These are phyloP conservation scores for Apiospora hydei DNA, from an alignment of 2,329 filamentous ascomycete species.

Conservation along the genomic window DNA sequence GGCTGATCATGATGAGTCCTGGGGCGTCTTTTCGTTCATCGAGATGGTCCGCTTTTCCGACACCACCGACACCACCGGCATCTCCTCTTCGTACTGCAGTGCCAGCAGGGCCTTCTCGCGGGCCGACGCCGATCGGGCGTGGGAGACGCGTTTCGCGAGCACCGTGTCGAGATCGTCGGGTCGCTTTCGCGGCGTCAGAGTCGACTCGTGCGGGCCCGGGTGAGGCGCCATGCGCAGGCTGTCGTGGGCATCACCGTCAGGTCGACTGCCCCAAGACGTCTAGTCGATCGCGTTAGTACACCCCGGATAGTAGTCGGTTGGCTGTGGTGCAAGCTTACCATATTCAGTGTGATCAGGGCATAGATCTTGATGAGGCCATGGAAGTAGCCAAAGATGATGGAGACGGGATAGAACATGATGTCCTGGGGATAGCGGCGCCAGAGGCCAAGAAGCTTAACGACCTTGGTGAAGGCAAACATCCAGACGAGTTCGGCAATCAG, in stretches of 20 bases:
- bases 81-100: conserved; percentile 16
- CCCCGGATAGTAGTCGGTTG: not conserved
- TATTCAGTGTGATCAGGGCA: conserved; percentile 80
- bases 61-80: not conserved
- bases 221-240: conserved; percentile 68
- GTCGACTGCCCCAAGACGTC: conserved; percentile 96
- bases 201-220: conserved; percentile 47
- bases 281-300: conserved; percentile 48
- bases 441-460: conserved; percentile 87
- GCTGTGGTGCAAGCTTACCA: conserved; percentile 63
- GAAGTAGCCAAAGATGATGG: conserved; percentile 89
- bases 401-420: conserved; percentile 80
- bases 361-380: conserved; percentile 93
- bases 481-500: conserved; percentile 69
- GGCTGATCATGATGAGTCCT: conserved; percentile 20
- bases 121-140: not conserved
- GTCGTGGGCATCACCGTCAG: conserved; percentile 88
- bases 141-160: conserved; percentile 10
- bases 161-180: conserved; percentile 9
- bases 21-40: conserved; percentile 18
- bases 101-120: conserved; percentile 15
- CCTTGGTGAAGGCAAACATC: conserved; percentile 85
- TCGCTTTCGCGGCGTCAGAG: conserved; percentile 19
- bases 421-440: conserved; percentile 86
- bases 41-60: conserved; percentile 3